Evolutionary conservation across 176 grass and related monocot genomes (phyloP), one percentile per base, ranked within the genome.

Genomic region (Oryza glumipatula): DNA sequence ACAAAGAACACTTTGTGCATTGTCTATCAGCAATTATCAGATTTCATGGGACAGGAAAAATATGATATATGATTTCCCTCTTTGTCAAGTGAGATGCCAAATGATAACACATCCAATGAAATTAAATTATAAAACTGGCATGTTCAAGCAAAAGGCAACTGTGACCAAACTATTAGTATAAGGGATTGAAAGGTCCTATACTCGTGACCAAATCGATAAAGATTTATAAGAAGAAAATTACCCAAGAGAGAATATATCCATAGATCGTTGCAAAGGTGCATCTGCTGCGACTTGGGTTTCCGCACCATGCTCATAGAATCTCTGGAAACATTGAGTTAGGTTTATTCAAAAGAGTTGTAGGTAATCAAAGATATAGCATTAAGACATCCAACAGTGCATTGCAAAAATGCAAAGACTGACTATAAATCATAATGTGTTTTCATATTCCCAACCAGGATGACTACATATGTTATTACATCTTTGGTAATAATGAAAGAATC

Each of bases 191-290:
- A 84, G 9, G 14, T 79, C 9, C 13, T 3, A 86, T 19, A 45
- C 58, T 73, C 23, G 28, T 0, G 7, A 71, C 15, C 22, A 90
- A 54, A 78, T 51, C 22, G 71, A 52, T 6, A 56, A 78, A 74
- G 30, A 52, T 65, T 21, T 85, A 26, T 19, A 67, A 85, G 65
- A 84, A 77, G 66, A 78, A 46, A 87, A 90, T 76, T 93, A 98
- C 96, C 96, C 96, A 45, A 98, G 74, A 26, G 96, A 98, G 87
- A 98, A 98, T 80, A 98, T 98, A 89, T 98, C 96, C 96, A 98
- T 95, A 47, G 93, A 98, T 83, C 88, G 89, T 81, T 92, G 89
- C 79, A 98, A 78, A 77, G 93, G 93, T 81, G 96, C 83, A 76
- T 98, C 96, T 65, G 87, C 77, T 82, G 83, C 78, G 86, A 89